Evolutionary conservation across 192 early-diverging fungal species (phyloP).

Genomic region (Gamsiella multidivaricata): DNA sequence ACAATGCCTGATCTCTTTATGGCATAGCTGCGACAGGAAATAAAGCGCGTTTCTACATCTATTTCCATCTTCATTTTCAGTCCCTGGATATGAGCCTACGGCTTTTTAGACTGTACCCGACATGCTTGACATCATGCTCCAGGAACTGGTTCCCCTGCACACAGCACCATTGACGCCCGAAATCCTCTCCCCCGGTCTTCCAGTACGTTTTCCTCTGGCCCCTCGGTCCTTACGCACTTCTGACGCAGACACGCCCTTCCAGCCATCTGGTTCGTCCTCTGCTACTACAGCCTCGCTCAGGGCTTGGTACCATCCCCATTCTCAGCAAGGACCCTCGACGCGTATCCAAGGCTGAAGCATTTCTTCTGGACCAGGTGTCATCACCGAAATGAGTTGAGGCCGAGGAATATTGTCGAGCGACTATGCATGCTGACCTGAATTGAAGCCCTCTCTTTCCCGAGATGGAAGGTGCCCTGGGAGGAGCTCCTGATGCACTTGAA

Average conservation of each 20-base stretch:
- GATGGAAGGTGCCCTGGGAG: constrained; percentile 2
- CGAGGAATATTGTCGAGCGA: neutral
- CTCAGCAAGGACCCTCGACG: neutral
- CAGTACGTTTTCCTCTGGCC: neutral
- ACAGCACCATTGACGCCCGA: too few relatives aligned
- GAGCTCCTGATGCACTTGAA: neutral
- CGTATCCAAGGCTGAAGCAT: neutral
- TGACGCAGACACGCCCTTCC: constrained; percentile 1
- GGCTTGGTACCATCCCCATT: too few relatives aligned
- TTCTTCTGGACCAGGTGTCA: neutral
- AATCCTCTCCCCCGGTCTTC: neutral
- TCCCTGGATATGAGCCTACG: too few relatives aligned
- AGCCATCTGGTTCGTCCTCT: neutral
- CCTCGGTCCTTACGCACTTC: neutral
- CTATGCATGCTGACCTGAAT: neutral
- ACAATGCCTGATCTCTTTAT: too few relatives aligned
- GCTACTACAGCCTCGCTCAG: neutral
- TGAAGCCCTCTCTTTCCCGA: neutral
- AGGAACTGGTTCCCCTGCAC: too few relatives aligned
- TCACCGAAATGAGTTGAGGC: too few relatives aligned
- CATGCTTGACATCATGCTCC: too few relatives aligned
- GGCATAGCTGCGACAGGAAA: too few relatives aligned
- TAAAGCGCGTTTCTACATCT: too few relatives aligned
- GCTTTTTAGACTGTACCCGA: too few relatives aligned
- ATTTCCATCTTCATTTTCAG: too few relatives aligned